These are phyloP conservation scores for Tolypocladium paradoxum DNA, from an alignment of 2,329 filamentous ascomycete species.

Conservation along the genomic window DNA sequence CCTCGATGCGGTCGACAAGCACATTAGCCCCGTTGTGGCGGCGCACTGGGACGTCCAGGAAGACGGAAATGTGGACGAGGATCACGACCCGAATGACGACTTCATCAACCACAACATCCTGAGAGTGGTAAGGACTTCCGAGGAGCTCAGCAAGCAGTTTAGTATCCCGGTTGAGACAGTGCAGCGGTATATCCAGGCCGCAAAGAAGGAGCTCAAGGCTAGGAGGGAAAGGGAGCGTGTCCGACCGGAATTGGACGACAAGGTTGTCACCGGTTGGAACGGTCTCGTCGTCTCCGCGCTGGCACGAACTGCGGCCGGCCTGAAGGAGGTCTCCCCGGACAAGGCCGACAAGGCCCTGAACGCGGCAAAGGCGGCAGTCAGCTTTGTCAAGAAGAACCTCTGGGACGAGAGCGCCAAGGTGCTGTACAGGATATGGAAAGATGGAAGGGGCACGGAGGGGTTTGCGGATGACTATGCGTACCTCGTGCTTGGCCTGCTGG, in stretches of 20 bases:
- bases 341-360: slow-evolving; percentile 50
- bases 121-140: slow-evolving; percentile 55
- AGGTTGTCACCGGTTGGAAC: slow-evolving; percentile 81
- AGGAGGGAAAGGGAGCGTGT: slow-evolving; percentile 66
- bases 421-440: slow-evolving; percentile 65
- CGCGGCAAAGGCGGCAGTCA: slow-evolving; percentile 56
- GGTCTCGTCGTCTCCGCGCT: slow-evolving; percentile 77
- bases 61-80: slow-evolving; percentile 74
- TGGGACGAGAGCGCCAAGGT: slow-evolving; percentile 54
- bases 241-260: slow-evolving; percentile 72
- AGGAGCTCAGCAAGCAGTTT: slow-evolving; percentile 64
- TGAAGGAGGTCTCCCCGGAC: slow-evolving; percentile 49
- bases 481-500: slow-evolving; percentile 69
- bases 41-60: slow-evolving; percentile 75
- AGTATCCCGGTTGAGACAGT: slow-evolving; percentile 61
- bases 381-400: slow-evolving; percentile 62
- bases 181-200: slow-evolving; percentile 52
- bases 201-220: slow-evolving; percentile 56
- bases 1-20: slow-evolving; percentile 36
- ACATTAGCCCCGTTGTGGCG: slow-evolving; percentile 63
- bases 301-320: slow-evolving; percentile 59
- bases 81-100: slow-evolving; percentile 83
- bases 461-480: slow-evolving; percentile 97
- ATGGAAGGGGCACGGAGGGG: slow-evolving; percentile 52
- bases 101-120: slow-evolving; percentile 91